phyloP scores from a whole-genome alignment of 768 basidiomycete genomes.

The Russula sp. region DNA sequence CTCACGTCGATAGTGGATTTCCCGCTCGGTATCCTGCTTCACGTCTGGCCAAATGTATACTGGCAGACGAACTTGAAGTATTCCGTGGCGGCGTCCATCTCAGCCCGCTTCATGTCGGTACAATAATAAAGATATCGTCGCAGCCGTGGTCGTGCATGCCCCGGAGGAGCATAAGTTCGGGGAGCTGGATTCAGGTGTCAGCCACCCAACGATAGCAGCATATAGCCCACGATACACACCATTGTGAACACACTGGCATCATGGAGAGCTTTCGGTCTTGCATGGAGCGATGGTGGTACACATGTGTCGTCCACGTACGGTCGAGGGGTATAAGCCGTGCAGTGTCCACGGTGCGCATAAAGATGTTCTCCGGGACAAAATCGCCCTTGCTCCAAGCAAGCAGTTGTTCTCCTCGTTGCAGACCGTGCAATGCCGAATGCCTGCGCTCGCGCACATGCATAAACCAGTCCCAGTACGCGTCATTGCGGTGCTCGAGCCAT shows the following conservation, averaged over 20 bases:
- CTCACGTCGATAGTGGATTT: slow-evolving; percentile 65
- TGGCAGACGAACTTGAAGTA: slow-evolving; percentile 75
- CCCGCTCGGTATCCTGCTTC: slow-evolving; percentile 63
- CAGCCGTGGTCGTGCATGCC: slow-evolving; percentile 80
- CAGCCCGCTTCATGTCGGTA: slow-evolving; percentile 76
- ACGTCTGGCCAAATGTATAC: slow-evolving; percentile 58
- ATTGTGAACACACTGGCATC: slow-evolving; percentile 81
- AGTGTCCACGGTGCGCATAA: slow-evolving; percentile 76
- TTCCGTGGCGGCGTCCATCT: slow-evolving; percentile 77
- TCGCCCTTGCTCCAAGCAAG: slow-evolving; percentile 61
- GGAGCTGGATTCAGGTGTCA: slow-evolving; percentile 47
- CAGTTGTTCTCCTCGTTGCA: slow-evolving; percentile 40
- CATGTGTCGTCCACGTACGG: slow-evolving; percentile 78
- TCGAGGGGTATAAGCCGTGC: slow-evolving; percentile 75
- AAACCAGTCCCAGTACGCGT: slow-evolving; percentile 78
- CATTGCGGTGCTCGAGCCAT: slow-evolving; percentile 77
- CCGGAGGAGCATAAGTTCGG: slow-evolving; percentile 73
- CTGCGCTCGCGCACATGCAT: slow-evolving; percentile 63
- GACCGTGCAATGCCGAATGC: slow-evolving; percentile 51
- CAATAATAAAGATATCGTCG: slow-evolving; percentile 75
- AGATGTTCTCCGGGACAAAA: slow-evolving; percentile 76
- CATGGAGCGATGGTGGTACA: slow-evolving; percentile 75
- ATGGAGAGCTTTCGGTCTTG: slow-evolving; percentile 67
- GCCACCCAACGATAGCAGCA: background rate
- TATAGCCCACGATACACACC: slow-evolving; percentile 42